Conservation (phyloP, 192 early-diverging fungal species). For the Backusella tarrabulga region DNA sequence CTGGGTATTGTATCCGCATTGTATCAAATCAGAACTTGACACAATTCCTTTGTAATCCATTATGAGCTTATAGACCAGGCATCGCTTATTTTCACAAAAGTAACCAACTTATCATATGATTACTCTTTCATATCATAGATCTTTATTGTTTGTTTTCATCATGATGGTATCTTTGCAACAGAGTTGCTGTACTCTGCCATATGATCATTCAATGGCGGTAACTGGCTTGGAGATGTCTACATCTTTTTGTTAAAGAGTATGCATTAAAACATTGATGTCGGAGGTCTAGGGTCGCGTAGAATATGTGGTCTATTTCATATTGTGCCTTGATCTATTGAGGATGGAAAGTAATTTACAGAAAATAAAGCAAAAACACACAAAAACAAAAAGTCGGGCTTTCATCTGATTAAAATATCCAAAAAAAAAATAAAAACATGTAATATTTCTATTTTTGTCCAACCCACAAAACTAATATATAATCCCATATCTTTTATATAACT, state of each 20-base stretch:
- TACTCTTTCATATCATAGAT: background rate
- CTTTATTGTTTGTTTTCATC: background rate
- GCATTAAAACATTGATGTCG: background rate
- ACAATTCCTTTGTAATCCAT: background rate
- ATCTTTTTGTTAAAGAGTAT: background rate
- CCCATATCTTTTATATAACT: background rate
- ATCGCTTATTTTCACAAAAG: background rate
- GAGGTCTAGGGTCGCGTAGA: background rate
- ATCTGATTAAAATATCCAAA: background rate
- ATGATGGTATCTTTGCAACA: background rate
- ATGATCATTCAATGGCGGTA: background rate
- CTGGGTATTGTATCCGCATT: too few relatives aligned
- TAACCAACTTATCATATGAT: background rate
- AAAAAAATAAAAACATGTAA: constrained; percentile 1
- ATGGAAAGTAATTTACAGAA: background rate
- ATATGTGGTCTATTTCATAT: background rate
- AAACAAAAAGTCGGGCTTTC: background rate
- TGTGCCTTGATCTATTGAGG: background rate
- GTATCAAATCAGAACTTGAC: background rate
- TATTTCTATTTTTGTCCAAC: background rate
- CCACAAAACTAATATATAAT: background rate
- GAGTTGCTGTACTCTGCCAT: background rate
- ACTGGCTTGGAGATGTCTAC: too few relatives aligned
- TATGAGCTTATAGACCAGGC: background rate
- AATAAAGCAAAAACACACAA: background rate